Evolutionary conservation across 108 stramenopile species (phyloP).

Genomic region (Stephanodiscus triporus): DNA sequence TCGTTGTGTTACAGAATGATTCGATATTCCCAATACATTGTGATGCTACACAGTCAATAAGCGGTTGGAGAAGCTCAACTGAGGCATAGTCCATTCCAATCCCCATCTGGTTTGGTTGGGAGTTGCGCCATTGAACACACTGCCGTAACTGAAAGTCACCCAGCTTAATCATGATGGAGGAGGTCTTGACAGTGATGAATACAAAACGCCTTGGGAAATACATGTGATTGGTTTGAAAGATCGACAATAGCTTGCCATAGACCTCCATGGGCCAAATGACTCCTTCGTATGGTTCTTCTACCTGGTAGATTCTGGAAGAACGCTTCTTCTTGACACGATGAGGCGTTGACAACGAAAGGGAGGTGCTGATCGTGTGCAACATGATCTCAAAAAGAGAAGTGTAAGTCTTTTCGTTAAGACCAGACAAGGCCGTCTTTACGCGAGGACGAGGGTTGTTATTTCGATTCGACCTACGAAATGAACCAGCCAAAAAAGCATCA

Average conservation of each 20-base stretch:
- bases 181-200: slow-evolving; percentile 18
- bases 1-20: slow-evolving; percentile 22
- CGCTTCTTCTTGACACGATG: slow-evolving; percentile 5
- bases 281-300: slow-evolving; percentile 22
- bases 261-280: slow-evolving; percentile 21
- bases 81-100: slow-evolving; percentile 28
- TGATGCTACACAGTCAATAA: slow-evolving; percentile 27
- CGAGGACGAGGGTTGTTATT: background rate
- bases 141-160: slow-evolving; percentile 25
- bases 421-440: slow-evolving; percentile 14
- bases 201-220: slow-evolving; percentile 18
- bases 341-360: slow-evolving; percentile 40
- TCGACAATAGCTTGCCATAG: slow-evolving; percentile 18
- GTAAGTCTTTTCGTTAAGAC: slow-evolving; percentile 29
- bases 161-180: slow-evolving; percentile 29
- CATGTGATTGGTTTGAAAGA: slow-evolving; percentile 10
- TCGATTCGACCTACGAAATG: slow-evolving; percentile 8
- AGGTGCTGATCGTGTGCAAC: slow-evolving; percentile 24
- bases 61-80: slow-evolving; percentile 33
- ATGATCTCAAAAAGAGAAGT: slow-evolving; percentile 37
- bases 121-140: slow-evolving; percentile 44
- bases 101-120: slow-evolving; percentile 14
- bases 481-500: slow-evolving; percentile 3
- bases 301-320: background rate
- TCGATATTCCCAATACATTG: slow-evolving; percentile 27